Evolutionary conservation across 2,329 filamentous ascomycete genomes (phyloP).

Genomic region (Epichloe amarillans): DNA sequence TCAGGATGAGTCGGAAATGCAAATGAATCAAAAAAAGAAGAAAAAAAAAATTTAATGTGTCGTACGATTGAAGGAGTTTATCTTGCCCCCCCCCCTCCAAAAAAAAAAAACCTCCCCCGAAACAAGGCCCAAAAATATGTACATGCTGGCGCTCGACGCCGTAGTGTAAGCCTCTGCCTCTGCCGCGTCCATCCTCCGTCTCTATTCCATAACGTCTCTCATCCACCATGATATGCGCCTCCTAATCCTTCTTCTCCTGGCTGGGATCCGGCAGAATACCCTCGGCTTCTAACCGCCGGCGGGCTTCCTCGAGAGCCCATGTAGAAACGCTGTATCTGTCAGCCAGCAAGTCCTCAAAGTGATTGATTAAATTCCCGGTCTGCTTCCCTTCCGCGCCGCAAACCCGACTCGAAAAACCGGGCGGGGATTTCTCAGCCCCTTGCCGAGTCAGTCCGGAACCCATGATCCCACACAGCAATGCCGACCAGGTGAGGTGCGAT

Average conservation of each 20-base stretch:
- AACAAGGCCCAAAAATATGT: slow-evolving; percentile 18
- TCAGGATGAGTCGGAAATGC: neutral
- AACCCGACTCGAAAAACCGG: neutral
- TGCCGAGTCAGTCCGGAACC: neutral
- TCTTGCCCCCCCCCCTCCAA: slow-evolving; percentile 8
- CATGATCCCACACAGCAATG: no score
- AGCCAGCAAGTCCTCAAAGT: neutral
- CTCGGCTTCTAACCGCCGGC: slow-evolving; percentile 88
- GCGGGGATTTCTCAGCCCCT: neutral
- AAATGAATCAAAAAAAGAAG: neutral
- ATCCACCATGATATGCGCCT: neutral
- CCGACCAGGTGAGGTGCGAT: no score
- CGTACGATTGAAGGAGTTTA: slow-evolving; percentile 17
- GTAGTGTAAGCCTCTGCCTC: neutral
- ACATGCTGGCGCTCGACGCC: slow-evolving; percentile 11
- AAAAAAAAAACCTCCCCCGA: neutral
- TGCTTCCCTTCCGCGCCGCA: neutral
- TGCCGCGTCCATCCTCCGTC: neutral
- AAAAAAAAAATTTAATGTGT: slow-evolving; percentile 15
- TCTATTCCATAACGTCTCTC: slow-evolving; percentile 2
- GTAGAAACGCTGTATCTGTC: slow-evolving; percentile 70
- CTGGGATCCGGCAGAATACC: slow-evolving; percentile 70
- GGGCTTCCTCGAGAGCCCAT: slow-evolving; percentile 94
- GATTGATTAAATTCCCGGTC: neutral
- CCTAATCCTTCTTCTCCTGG: slow-evolving; percentile 39